Evolutionary conservation across 1,139 yeast genomes (phyloP).

Genomic region (Blastobotrys malaysiensis): DNA sequence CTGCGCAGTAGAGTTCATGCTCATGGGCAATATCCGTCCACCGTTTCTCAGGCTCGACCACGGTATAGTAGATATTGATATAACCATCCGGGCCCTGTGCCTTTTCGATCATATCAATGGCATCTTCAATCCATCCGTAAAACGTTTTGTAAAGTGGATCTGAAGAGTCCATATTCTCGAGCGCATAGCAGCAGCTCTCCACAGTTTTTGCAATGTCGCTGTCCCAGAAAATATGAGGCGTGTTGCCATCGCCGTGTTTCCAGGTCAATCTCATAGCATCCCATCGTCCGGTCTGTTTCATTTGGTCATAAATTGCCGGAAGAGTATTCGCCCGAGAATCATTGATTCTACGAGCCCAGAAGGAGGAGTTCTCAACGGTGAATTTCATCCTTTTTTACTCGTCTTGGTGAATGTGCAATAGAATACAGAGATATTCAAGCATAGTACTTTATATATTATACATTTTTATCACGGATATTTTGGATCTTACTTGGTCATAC

Average conservation of each 20-base stretch:
- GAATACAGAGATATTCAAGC: too few species aligned
- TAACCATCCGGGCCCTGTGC: conserved; percentile 30
- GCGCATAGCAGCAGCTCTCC: conserved; percentile 25
- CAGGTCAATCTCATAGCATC: conserved; percentile 25
- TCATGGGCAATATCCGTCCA: conserved; percentile 22
- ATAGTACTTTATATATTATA: too few species aligned
- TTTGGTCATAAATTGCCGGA: conserved; percentile 26
- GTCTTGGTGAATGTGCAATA: too few species aligned
- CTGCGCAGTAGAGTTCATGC: conserved; percentile 29
- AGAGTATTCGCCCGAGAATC: conserved; percentile 19
- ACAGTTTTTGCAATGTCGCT: conserved; percentile 28
- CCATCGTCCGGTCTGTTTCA: conserved; percentile 28
- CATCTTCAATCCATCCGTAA: conserved; percentile 15
- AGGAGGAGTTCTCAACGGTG: background rate
- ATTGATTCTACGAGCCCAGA: conserved; percentile 11
- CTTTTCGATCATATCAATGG: conserved; percentile 25
- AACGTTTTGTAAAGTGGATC: conserved; percentile 3
- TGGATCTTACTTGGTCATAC: too few species aligned
- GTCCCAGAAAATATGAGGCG: conserved; percentile 28
- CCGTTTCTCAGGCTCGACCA: conserved; percentile 22
- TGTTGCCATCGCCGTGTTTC: conserved; percentile 12
- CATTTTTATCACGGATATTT: too few species aligned
- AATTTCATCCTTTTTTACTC: background rate
- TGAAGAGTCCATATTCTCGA: conserved; percentile 15
- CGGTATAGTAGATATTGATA: conserved; percentile 25